Percentiles rank a stretch among this genome's conserved stretches.
These are phyloP conservation scores for Fusarium succisae DNA, from an alignment of 2,329 filamentous ascomycete species.

Conservation along the genomic window DNA sequence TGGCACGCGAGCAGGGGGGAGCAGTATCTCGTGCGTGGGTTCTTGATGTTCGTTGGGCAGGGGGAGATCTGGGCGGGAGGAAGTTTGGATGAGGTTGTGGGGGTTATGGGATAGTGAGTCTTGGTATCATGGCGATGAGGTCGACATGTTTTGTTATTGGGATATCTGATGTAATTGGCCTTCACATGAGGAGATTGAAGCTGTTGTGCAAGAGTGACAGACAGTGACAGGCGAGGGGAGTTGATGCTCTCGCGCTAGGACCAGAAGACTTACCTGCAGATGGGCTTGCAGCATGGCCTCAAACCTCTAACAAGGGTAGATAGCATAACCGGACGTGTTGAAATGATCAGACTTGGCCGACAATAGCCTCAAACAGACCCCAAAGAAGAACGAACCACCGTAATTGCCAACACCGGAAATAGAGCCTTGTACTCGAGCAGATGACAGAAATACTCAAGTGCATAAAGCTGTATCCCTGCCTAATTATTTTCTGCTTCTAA, in stretches of 20 bases:
- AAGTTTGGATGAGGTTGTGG: neutral
- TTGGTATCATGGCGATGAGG: neutral
- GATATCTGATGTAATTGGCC: accelerated
- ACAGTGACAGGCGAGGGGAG: neutral
- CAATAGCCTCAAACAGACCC: neutral
- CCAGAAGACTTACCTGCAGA: neutral
- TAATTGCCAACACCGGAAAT: neutral
- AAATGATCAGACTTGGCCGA: neutral
- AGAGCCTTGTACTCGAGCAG: neutral
- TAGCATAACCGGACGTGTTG: accelerated
- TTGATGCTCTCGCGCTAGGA: neutral
- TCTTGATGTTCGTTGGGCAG: slow-evolving; percentile 30
- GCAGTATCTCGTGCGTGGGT: slow-evolving; percentile 15
- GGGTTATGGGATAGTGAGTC: neutral
- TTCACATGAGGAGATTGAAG: too few species aligned
- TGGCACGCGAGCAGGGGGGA: slow-evolving; percentile 19
- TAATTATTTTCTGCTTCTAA: accelerated
- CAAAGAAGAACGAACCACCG: neutral
- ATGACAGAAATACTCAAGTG: neutral
- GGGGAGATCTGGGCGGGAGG: neutral
- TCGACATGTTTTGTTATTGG: accelerated
- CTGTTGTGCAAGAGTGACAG: neutral
- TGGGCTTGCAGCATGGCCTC: neutral
- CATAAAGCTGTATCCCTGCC: accelerated
- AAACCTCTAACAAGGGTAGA: accelerated